phyloP scores from a whole-genome alignment of 2,329 filamentous ascomycete genomes.

The Nemania sp. region DNA sequence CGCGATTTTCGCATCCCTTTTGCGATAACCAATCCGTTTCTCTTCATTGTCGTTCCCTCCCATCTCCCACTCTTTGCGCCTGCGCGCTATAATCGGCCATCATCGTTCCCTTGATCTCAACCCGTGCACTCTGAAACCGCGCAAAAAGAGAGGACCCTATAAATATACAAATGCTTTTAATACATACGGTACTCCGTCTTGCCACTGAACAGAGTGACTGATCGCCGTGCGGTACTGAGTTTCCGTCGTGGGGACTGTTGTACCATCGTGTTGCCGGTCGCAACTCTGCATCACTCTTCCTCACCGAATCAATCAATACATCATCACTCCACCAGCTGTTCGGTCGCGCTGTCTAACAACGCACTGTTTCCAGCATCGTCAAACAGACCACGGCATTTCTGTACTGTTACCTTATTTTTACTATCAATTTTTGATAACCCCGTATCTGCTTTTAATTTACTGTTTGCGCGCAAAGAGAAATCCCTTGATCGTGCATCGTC shows the following conservation, averaged over 20 bases:
- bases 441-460: slow-evolving; percentile 27
- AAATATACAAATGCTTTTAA: slow-evolving; percentile 27
- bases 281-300: slow-evolving; percentile 19
- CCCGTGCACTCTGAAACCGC: slow-evolving; percentile 7
- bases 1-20: slow-evolving; percentile 42
- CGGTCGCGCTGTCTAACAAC: slow-evolving; percentile 18
- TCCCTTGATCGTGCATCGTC: slow-evolving; percentile 23
- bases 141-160: background rate
- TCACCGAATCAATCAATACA: slow-evolving; percentile 11
- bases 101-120: slow-evolving; percentile 20
- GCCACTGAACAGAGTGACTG: slow-evolving; percentile 28
- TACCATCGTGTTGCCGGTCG: slow-evolving; percentile 31
- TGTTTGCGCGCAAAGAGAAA: slow-evolving; percentile 27
- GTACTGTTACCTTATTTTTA: slow-evolving; percentile 26
- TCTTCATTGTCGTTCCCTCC: slow-evolving; percentile 25
- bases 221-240: slow-evolving; percentile 24
- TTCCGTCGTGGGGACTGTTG: slow-evolving; percentile 21
- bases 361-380: slow-evolving; percentile 9
- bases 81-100: slow-evolving; percentile 14
- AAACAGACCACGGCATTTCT: slow-evolving; percentile 5
- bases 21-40: slow-evolving; percentile 31
- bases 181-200: slow-evolving; percentile 26
- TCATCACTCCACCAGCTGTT: slow-evolving; percentile 9
- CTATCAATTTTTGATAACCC: slow-evolving; percentile 7
- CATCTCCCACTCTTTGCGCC: background rate